These are phyloP conservation scores for Byssothecium circinans DNA, from an alignment of 2,329 filamentous ascomycete species.

Conservation along the genomic window DNA sequence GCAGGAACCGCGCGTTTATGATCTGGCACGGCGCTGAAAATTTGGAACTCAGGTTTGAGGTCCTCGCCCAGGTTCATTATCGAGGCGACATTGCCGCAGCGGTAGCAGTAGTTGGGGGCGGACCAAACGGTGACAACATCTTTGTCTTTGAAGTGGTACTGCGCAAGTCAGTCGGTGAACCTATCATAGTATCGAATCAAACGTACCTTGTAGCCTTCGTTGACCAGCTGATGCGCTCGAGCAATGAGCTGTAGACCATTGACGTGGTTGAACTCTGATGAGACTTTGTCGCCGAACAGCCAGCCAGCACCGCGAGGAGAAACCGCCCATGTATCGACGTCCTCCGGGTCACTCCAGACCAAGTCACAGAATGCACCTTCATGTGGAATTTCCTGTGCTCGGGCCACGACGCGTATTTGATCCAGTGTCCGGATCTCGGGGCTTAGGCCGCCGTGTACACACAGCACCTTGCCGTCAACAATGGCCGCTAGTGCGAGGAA, in stretches of 20 bases:
- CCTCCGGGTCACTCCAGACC: slow-evolving; percentile 84
- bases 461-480: slow-evolving; percentile 99
- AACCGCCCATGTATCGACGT: slow-evolving; percentile 70
- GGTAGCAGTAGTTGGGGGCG: slow-evolving; percentile 72
- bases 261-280: slow-evolving; percentile 75
- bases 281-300: slow-evolving; percentile 71
- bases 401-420: slow-evolving; percentile 73
- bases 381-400: slow-evolving; percentile 92
- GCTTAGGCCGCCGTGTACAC: slow-evolving; percentile 92
- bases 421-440: slow-evolving; percentile 97
- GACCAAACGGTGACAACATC: slow-evolving; percentile 95
- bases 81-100: slow-evolving; percentile 69
- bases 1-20: slow-evolving; percentile 79
- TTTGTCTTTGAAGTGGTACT: slow-evolving; percentile 93
- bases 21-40: slow-evolving; percentile 87
- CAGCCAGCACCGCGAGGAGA: slow-evolving; percentile 69
- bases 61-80: slow-evolving; percentile 93
- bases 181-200: not conserved
- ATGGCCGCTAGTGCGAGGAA: slow-evolving; percentile 95
- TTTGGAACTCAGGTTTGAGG: slow-evolving; percentile 86
- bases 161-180: slow-evolving; percentile 17
- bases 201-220: slow-evolving; percentile 71
- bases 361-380: slow-evolving; percentile 98
- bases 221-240: slow-evolving; percentile 73
- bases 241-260: slow-evolving; percentile 73